Evolutionary conservation across 345 rosid genomes (phyloP), one percentile per base, ranked within the genome.

Genomic region (Populus ilicifolia): DNA sequence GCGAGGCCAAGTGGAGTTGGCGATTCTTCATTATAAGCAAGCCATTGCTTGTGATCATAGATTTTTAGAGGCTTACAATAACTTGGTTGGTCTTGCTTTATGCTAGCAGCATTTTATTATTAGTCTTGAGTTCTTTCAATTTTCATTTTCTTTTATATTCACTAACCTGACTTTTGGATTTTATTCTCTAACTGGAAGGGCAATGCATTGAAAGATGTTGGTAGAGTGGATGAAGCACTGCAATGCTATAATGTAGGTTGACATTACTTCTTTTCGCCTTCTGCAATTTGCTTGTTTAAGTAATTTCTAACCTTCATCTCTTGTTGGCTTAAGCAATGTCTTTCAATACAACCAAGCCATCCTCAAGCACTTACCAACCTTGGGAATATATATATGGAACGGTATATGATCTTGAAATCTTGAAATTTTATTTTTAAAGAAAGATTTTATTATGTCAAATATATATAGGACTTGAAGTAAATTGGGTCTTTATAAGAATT

Each of bases 301-400:
- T 59, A 6, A 36, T 75, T 35, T 77, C 77, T 84, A 43, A 39
- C 27, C n/a, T 36, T 38, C 20, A 20, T 69, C 23, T 69, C 54
- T 23, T 39, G 12, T 56, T 83, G 64, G 64, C 52, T 91, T 88
- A 77, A 96, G 99, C 95, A 96, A 91, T 96, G 98, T 77, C 97
- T 96, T 80, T 33, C 89, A 25, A 84, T 94, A 75, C 98, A 96
- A 80, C 93, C 98, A 12, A 91, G 82, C 76, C 99, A 96, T 76
- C 99, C 98, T 35, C 98, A 94, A 84, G 97, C 99, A 21, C 93
- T 96, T 72, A 93, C 98, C 73, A 96, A 96, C 79, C 94, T 96
- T 75, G 99, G 99, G 76, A 94, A 96, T 79, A 89, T 96, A 80
- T 96, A 96, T 79, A 94, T 94, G 98, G 99, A 96, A 83, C 92